These are phyloP conservation scores for Pichia exigua DNA, from an alignment of 805 yeast species.

Conservation along the genomic window DNA sequence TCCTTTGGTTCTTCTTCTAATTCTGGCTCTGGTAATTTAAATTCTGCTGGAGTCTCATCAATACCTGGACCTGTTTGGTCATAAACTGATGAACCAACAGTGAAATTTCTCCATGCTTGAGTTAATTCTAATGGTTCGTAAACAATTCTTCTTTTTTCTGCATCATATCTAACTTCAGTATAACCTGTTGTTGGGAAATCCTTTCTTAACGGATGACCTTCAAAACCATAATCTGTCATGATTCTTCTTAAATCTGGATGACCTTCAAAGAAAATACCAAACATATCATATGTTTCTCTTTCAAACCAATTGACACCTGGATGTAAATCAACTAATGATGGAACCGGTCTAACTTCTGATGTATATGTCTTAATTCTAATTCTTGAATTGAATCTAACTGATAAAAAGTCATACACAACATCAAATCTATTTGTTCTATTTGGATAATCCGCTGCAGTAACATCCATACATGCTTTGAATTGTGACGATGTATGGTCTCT, in stretches of 20 bases:
- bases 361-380: constrained; percentile 87
- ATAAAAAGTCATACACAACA: constrained; percentile 74
- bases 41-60: constrained; percentile 72
- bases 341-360: constrained; percentile 73
- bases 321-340: constrained; percentile 62
- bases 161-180: constrained; percentile 84
- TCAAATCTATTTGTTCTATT: constrained; percentile 78
- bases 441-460: constrained; percentile 85
- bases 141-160: constrained; percentile 82
- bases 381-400: constrained; percentile 78
- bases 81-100: constrained; percentile 85
- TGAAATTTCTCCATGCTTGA: constrained; percentile 87
- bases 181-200: constrained; percentile 92
- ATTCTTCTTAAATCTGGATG: constrained; percentile 88
- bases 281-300: constrained; percentile 83
- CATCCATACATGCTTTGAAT: constrained; percentile 69
- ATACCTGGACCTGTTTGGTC: constrained; percentile 86
- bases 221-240: constrained; percentile 87
- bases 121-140: constrained; percentile 88
- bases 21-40: constrained; percentile 79
- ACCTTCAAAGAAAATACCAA: constrained; percentile 79
- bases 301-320: constrained; percentile 89
- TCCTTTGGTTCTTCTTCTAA: constrained; percentile 40
- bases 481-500: constrained; percentile 75
- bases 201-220: constrained; percentile 85